Evolutionary conservation across 106 monocot species (phyloP), one percentile per base, ranked within the genome.

Genomic region (Vanilla planifolia): DNA sequence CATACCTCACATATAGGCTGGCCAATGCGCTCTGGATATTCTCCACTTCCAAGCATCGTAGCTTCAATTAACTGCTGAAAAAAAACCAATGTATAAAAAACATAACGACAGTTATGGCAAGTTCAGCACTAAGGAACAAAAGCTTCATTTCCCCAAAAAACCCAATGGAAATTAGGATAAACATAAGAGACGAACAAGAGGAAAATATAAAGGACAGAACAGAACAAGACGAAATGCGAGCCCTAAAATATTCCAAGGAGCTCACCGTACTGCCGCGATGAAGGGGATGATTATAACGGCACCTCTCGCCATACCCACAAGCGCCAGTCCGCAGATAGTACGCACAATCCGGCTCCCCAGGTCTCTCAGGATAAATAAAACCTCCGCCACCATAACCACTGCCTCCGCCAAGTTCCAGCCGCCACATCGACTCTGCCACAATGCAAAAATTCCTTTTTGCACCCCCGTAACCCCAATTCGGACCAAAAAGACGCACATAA

Each of bases 211-310:
- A 25, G 14, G 0, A 24, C 15, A 30, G 1, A 4, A 53, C 1
- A 27, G 15, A 53, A 16, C 8, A 53, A 53, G 2, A 53, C 37
- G 10, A 53, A 53, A 53, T 28, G 29, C 3, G 23, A 51, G 26
- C 23, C 5, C 2, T 27, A 20, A 13, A 8, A 55, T 6, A 55
- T 25, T 55, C 35, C 20, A 21, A 35, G 8, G 21, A 30, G 8
- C 62, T 43, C 43, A 45, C 62, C 26, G 32, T 20, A n/a, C 10
- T 17, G 27, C 64, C 42, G 4, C 72, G 79, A 51, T 73, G 69
- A 32, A 77, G 82, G 27, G 94, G 94, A 46, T 94, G 94, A 75
- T 94, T 86, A 64, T 74, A 94, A 14, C 89, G 76, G 55, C 94
- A 94, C 46, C 77, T 68, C 16, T 86, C 85, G 3, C 94, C 94